phyloP scores from a whole-genome alignment of 257 asterid genomes.

The Solanum ahanhuiri region DNA sequence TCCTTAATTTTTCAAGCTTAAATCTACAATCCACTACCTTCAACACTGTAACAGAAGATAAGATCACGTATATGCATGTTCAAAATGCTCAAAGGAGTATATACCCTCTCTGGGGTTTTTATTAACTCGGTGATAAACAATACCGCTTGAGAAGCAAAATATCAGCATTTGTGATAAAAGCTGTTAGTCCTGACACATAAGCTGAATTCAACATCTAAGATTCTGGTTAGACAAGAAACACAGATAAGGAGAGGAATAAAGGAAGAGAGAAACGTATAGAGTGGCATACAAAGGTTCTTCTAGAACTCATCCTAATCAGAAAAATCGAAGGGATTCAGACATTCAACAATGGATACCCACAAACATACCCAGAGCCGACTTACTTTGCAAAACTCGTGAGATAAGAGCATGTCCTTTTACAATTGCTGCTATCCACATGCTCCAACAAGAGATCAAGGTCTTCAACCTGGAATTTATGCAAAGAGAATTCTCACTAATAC shows the following conservation, averaged over 20 bases:
- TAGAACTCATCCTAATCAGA: not conserved
- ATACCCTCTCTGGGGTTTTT: not conserved
- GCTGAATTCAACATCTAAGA: not conserved
- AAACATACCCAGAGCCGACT: constrained; percentile 10
- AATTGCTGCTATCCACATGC: constrained; percentile 60
- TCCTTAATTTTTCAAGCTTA: not conserved
- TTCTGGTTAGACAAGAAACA: not conserved
- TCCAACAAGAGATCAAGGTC: constrained; percentile 67
- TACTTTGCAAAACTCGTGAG: constrained; percentile 82
- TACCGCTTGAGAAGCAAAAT: not conserved
- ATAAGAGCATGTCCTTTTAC: constrained; percentile 70
- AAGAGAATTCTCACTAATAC: not conserved
- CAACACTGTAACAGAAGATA: not conserved
- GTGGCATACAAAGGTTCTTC: not conserved
- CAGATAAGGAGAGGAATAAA: not conserved
- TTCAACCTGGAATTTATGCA: constrained; percentile 50
- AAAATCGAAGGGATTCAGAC: not conserved
- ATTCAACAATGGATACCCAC: not conserved
- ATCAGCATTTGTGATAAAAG: not conserved
- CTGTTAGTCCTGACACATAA: not conserved
- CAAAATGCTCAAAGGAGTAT: not conserved
- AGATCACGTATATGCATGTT: not conserved
- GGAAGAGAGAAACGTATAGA: not conserved
- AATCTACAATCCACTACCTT: not conserved
- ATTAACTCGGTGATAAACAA: not conserved